Evolutionary conservation across 78 protist species (phyloP).

Genomic region (Dictyostelium brefeldianum): DNA sequence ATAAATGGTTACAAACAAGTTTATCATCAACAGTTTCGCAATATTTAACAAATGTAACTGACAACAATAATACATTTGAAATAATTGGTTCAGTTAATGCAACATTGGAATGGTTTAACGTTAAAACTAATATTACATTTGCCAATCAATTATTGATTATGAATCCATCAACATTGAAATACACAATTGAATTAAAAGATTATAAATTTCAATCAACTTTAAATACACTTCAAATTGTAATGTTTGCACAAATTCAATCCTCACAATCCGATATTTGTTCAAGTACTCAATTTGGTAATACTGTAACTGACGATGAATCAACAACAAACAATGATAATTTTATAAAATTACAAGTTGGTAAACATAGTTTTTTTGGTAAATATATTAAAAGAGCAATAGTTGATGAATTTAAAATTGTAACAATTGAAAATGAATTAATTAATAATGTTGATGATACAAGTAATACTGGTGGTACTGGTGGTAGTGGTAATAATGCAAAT

Average conservation of each 20-base stretch:
- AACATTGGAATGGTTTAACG: conserved; percentile 2
- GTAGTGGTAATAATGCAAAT: too few relatives aligned
- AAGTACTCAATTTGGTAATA: background rate
- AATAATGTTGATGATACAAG: background rate
- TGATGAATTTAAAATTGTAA: background rate
- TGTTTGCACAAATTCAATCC: background rate
- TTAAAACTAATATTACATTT: conserved; percentile 14
- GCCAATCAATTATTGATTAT: conserved; percentile 10
- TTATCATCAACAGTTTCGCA: background rate
- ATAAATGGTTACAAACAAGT: background rate
- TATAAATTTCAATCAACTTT: background rate
- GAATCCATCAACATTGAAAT: conserved; percentile 44
- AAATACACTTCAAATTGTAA: conserved; percentile 29
- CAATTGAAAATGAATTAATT: background rate
- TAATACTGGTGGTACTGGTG: too few relatives aligned
- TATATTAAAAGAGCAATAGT: conserved; percentile 26
- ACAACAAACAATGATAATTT: too few relatives aligned
- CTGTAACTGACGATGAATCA: background rate
- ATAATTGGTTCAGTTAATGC: background rate
- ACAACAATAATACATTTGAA: too few relatives aligned
- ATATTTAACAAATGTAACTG: background rate
- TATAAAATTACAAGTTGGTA: conserved; percentile 15
- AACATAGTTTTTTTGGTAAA: conserved; percentile 18
- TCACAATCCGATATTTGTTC: background rate
- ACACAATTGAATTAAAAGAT: conserved; percentile 6